Conservation (phyloP, 495 filamentous ascomycete species). For the Neurospora cerealis region DNA sequence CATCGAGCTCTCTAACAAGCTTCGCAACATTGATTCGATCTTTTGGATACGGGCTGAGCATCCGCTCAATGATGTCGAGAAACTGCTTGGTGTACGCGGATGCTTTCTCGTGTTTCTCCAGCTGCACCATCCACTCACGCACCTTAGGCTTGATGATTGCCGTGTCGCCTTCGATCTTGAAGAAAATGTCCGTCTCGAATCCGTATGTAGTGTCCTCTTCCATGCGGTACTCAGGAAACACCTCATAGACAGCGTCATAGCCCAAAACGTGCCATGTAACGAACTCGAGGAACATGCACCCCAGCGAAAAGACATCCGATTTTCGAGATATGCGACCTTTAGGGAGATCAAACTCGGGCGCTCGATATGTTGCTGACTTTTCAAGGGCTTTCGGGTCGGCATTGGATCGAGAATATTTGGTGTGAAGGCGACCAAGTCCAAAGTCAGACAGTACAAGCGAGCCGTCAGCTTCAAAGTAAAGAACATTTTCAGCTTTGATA, state of each 20-base stretch:
- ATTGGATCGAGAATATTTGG: not conserved
- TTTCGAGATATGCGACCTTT: not conserved
- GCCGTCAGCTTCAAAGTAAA: not conserved
- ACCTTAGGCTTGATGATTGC: constrained; percentile 1
- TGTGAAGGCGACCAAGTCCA: not conserved
- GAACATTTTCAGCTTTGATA: constrained; percentile 1
- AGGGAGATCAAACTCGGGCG: constrained; percentile 3
- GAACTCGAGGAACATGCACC: constrained; percentile 4
- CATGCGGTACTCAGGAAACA: not conserved
- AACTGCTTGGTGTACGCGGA: not conserved
- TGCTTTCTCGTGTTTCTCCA: not conserved
- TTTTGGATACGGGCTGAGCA: not conserved
- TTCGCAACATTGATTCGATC: not conserved
- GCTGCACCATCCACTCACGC: not conserved
- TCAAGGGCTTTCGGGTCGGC: not conserved
- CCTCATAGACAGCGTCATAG: not conserved
- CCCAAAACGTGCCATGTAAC: constrained; percentile 3
- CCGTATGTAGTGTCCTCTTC: not conserved
- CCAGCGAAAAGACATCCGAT: constrained; percentile 4
- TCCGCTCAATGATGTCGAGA: not conserved
- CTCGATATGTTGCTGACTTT: constrained; percentile 2
- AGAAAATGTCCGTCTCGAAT: constrained; percentile 1
- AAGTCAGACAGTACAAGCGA: not conserved
- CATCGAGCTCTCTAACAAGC: not conserved
- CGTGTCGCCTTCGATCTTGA: not conserved